phyloP scores from a whole-genome alignment of 208 protist genomes.

The Naegleria fowleri region DNA sequence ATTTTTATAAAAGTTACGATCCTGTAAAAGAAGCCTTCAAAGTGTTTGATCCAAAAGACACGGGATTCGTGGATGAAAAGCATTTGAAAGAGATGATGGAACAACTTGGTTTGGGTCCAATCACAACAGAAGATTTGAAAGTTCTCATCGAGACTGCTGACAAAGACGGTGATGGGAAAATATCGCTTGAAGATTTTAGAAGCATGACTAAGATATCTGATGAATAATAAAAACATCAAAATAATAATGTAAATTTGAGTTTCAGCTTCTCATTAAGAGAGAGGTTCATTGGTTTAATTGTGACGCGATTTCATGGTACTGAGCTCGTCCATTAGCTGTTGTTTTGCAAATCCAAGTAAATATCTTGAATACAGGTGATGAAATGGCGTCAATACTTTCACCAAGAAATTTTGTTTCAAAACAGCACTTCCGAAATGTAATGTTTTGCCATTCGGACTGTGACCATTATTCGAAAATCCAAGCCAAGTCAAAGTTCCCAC shows the following conservation, averaged over 20 bases:
- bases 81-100: constrained; percentile 71
- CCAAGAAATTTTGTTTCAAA: not conserved
- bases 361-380: not conserved
- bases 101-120: constrained; percentile 68
- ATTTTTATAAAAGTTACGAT: constrained; percentile 14
- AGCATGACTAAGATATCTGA: constrained; percentile 56
- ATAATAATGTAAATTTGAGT: too few species aligned
- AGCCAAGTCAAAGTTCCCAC: not conserved
- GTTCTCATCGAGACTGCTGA: constrained; percentile 80
- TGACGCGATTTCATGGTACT: too few species aligned
- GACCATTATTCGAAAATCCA: not conserved
- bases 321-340: not conserved
- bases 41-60: constrained; percentile 76
- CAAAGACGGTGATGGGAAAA: constrained; percentile 78
- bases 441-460: not conserved
- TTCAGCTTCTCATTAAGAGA: too few species aligned
- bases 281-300: too few species aligned
- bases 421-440: not conserved
- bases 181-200: constrained; percentile 76
- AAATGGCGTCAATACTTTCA: not conserved
- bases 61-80: constrained; percentile 67
- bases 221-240: too few species aligned
- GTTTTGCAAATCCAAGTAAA: not conserved
- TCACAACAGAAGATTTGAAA: constrained; percentile 68
- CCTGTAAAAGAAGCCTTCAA: constrained; percentile 40